phyloP scores from a whole-genome alignment of 2,329 filamentous ascomycete genomes.

The Huntiella abstrusa region DNA sequence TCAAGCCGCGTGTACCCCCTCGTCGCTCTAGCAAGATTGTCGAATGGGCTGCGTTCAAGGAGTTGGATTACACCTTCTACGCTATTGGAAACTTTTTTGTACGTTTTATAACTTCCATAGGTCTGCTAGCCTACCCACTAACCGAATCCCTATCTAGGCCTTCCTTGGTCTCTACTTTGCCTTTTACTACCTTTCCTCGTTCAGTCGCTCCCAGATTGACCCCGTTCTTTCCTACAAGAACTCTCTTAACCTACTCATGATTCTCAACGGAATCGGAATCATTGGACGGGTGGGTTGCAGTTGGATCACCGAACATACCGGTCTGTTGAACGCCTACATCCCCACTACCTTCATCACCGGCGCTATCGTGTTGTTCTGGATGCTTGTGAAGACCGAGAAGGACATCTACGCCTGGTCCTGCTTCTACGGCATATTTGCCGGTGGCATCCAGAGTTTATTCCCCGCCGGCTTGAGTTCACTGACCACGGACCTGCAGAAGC shows the following conservation, averaged over 20 bases:
- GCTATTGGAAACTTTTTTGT: conserved; percentile 19
- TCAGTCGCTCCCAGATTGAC: conserved; percentile 24
- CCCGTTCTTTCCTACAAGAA: conserved; percentile 24
- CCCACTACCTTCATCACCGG: conserved; percentile 25
- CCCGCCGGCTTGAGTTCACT: conserved; percentile 31
- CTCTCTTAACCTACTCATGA: conserved; percentile 41
- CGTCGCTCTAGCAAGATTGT: conserved; percentile 23
- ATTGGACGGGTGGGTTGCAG: conserved; percentile 39
- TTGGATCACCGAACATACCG: conserved; percentile 36
- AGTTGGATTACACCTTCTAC: conserved; percentile 25
- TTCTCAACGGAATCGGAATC: conserved; percentile 45
- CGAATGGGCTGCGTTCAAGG: conserved; percentile 27
- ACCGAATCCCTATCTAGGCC: conserved; percentile 16
- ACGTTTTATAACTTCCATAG: not conserved
- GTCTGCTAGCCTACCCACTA: not conserved
- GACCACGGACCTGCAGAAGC: conserved; percentile 30
- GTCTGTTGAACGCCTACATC: conserved; percentile 42
- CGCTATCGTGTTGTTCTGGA: conserved; percentile 35
- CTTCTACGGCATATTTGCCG: conserved; percentile 45
- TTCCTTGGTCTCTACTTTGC: conserved; percentile 36
- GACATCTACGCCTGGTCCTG: conserved; percentile 43
- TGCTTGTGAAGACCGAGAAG: conserved; percentile 27
- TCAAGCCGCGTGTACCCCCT: conserved; percentile 24
- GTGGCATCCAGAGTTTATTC: conserved; percentile 47
- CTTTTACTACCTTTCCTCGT: conserved; percentile 39